Conservation (phyloP, 306 rosid species). For the Amphicarpaea edgeworthii region DNA sequence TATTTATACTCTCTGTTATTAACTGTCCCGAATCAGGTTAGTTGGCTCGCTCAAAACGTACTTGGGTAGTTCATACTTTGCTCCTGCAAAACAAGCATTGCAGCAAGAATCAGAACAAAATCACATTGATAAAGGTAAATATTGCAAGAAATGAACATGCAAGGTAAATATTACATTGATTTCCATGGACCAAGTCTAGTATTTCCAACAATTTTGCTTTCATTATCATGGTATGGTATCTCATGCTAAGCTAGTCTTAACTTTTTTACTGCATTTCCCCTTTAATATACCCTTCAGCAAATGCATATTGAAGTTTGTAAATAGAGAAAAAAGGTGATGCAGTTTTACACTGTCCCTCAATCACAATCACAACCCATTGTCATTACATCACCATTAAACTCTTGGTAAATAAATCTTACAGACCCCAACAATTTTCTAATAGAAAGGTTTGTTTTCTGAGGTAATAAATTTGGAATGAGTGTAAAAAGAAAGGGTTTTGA, state of each 20-base stretch:
- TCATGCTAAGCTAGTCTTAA: conserved; percentile 1
- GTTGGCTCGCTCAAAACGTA: conserved; percentile 98
- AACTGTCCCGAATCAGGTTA: conserved; percentile 83
- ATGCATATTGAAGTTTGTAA: conserved; percentile 34
- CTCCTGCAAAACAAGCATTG: conserved; percentile 68
- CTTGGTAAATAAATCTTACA: conserved; percentile 24
- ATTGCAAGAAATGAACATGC: conserved; percentile 21
- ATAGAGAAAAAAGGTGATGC: too few relatives aligned
- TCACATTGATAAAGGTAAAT: conserved; percentile 11
- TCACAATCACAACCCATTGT: too few relatives aligned
- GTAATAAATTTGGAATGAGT: neutral
- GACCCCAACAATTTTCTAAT: conserved; percentile 17
- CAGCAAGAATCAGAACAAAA: conserved; percentile 30
- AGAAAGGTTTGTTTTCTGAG: neutral
- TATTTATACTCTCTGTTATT: conserved; percentile 48
- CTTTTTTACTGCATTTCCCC: conserved; percentile 8
- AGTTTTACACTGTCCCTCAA: too few relatives aligned
- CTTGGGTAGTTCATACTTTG: conserved; percentile 95
- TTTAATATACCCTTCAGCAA: neutral
- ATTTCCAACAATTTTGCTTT: conserved; percentile 15
- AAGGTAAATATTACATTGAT: conserved; percentile 15
- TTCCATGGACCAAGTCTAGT: neutral
- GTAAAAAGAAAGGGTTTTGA: conserved; percentile 17
- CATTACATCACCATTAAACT: too few relatives aligned
- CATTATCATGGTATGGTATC: neutral